phyloP scores from a whole-genome alignment of 257 asterid genomes.

The Orobanche coerulescens region DNA sequence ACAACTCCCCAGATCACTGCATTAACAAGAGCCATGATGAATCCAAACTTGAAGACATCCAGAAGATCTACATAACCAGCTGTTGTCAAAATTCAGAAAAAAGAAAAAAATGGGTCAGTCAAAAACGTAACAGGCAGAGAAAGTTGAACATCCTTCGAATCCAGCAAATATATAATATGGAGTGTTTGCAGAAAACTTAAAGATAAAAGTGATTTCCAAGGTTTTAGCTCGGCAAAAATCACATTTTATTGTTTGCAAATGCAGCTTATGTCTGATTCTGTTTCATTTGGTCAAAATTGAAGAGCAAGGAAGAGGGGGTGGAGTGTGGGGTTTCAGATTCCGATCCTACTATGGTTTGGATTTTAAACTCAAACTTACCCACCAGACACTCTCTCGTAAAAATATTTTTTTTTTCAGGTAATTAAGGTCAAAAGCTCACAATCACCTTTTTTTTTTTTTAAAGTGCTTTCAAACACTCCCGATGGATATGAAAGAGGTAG shows the following conservation, averaged over 20 bases:
- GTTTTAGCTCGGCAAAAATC: neutral
- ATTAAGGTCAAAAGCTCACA: too few species aligned
- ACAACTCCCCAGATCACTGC: constrained; percentile 72
- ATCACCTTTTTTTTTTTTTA: too few species aligned
- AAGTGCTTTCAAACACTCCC: too few species aligned
- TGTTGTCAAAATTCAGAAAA: constrained; percentile 31
- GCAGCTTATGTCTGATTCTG: neutral
- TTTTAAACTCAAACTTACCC: too few species aligned
- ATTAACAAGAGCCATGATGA: constrained; percentile 73
- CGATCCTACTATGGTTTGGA: too few species aligned
- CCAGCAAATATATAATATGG: neutral
- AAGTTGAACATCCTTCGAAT: neutral
- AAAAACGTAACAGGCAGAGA: neutral
- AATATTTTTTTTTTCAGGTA: too few species aligned
- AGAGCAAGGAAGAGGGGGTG: neutral
- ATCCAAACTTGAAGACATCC: constrained; percentile 76
- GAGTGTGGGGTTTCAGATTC: too few species aligned
- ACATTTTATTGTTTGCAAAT: neutral
- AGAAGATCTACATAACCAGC: constrained; percentile 96
- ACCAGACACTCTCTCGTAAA: too few species aligned
- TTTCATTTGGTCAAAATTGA: neutral
- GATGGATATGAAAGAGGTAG: neutral
- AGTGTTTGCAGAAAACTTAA: neutral
- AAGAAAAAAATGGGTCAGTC: constrained; percentile 17
- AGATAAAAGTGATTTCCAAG: too few species aligned